A percentile compares a stretch with the other conserved stretches of the same genome.
These are phyloP conservation scores for Candida chauliodis DNA, from an alignment of 805 yeast genomes.

Conservation along the genomic window DNA sequence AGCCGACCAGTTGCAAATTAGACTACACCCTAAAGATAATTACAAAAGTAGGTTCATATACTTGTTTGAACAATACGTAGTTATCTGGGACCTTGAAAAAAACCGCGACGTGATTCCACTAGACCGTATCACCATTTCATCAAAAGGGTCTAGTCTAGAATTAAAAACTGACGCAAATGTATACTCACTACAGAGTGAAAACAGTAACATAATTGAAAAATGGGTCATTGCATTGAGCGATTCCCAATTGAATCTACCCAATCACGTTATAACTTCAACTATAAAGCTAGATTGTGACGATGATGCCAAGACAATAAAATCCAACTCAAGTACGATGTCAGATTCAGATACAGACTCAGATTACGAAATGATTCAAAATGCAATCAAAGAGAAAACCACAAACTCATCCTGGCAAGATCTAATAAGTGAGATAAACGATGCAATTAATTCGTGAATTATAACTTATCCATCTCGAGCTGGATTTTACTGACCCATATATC, in stretches of 20 bases:
- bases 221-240: constrained; percentile 44
- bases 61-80: constrained; percentile 31
- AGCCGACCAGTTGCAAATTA: constrained; percentile 30
- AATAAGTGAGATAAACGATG: constrained; percentile 3
- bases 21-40: constrained; percentile 12
- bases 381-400: neutral
- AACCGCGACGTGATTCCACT: constrained; percentile 4
- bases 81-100: constrained; percentile 17
- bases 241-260: constrained; percentile 26
- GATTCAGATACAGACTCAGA: constrained; percentile 23
- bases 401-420: constrained; percentile 3
- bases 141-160: constrained; percentile 5
- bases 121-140: constrained; percentile 4
- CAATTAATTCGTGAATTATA: constrained; percentile 12
- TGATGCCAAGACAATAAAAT: constrained; percentile 2
- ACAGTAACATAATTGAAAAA: constrained; percentile 34
- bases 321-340: neutral
- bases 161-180: neutral
- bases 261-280: constrained; percentile 34
- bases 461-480: constrained; percentile 44
- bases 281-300: constrained; percentile 12
- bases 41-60: constrained; percentile 19
- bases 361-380: constrained; percentile 13
- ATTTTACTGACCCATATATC: constrained; percentile 72
- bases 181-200: neutral